These are phyloP conservation scores for Taxawa tesnikishii DNA, from an alignment of 2,329 filamentous ascomycete species.

Conservation along the genomic window DNA sequence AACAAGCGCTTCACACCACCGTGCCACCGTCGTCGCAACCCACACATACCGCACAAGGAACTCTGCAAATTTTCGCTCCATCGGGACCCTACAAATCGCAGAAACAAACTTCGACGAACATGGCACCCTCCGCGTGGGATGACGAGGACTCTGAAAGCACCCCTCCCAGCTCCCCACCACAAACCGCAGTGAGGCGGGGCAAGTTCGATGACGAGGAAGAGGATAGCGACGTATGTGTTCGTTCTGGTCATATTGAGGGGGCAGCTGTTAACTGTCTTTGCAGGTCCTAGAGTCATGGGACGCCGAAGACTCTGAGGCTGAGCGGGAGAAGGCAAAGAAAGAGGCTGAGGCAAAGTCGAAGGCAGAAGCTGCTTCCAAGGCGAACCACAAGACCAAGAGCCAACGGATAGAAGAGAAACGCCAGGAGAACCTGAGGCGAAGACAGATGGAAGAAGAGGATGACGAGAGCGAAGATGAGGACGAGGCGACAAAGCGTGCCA, in stretches of 20 bases:
- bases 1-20: too few relatives aligned
- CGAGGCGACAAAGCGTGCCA: conserved; percentile 58
- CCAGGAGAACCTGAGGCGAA: conserved; percentile 43
- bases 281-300: conserved; percentile 98
- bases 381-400: conserved; percentile 80
- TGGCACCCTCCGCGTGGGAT: conserved; percentile 14
- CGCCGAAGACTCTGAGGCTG: conserved; percentile 90
- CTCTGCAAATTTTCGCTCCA: too few relatives aligned
- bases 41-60: too few relatives aligned
- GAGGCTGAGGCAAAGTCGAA: conserved; percentile 77
- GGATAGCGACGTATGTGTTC: conserved; percentile 41
- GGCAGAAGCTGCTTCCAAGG: conserved; percentile 75
- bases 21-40: too few relatives aligned
- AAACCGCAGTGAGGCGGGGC: conserved; percentile 35
- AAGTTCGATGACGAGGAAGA: conserved; percentile 92
- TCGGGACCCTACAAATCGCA: too few relatives aligned
- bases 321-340: conserved; percentile 89
- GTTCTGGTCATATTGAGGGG: too few relatives aligned
- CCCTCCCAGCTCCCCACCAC: conserved; percentile 34
- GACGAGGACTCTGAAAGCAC: conserved; percentile 44
- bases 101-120: too few relatives aligned
- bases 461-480: conserved; percentile 61
- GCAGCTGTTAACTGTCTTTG: conserved; percentile 16
- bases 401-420: conserved; percentile 75
- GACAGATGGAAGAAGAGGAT: conserved; percentile 44